Conservation (phyloP, 2,329 filamentous ascomycete species). For the Aspergillus viridinutans region DNA sequence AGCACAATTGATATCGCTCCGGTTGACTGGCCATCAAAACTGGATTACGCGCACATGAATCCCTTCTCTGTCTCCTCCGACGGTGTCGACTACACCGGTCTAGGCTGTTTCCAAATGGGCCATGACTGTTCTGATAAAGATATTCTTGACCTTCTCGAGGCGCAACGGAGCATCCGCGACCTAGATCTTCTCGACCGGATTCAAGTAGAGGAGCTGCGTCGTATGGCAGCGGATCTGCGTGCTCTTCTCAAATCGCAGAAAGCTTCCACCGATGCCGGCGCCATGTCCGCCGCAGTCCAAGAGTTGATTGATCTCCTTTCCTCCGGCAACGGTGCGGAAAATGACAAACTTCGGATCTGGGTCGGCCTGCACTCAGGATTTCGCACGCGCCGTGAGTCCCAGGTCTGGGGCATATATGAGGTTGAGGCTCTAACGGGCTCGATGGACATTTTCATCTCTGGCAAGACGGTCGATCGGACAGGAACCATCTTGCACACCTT, state of each 20-base stretch:
- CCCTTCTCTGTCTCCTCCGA: slow-evolving; percentile 19
- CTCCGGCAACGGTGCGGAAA: slow-evolving; percentile 3
- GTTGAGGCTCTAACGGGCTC: slow-evolving; percentile 2
- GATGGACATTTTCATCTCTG: slow-evolving; percentile 31
- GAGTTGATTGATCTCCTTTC: slow-evolving; percentile 9
- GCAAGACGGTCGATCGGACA: slow-evolving; percentile 28
- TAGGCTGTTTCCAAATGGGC: slow-evolving; percentile 28
- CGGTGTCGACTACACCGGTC: slow-evolving; percentile 17
- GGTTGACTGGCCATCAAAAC: slow-evolving; percentile 10
- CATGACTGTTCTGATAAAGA: slow-evolving; percentile 18
- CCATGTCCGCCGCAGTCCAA: not conserved
- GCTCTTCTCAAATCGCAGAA: slow-evolving; percentile 7
- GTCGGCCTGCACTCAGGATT: slow-evolving; percentile 22
- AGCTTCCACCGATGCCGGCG: not conserved
- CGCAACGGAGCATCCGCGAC: slow-evolving; percentile 20
- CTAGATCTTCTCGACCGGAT: slow-evolving; percentile 18
- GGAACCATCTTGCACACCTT: slow-evolving; percentile 36
- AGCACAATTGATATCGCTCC: slow-evolving; percentile 10
- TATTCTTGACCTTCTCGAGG: slow-evolving; percentile 18
- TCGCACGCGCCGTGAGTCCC: slow-evolving; percentile 12
- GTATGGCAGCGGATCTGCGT: slow-evolving; percentile 15
- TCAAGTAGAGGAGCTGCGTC: slow-evolving; percentile 13
- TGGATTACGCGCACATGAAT: slow-evolving; percentile 10
- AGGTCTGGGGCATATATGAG: slow-evolving; percentile 19
- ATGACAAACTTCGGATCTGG: slow-evolving; percentile 11